Evolutionary conservation across 108 stramenopile genomes (phyloP), one percentile per base, ranked within the genome.

Genomic region (Skeletonema costatum): DNA sequence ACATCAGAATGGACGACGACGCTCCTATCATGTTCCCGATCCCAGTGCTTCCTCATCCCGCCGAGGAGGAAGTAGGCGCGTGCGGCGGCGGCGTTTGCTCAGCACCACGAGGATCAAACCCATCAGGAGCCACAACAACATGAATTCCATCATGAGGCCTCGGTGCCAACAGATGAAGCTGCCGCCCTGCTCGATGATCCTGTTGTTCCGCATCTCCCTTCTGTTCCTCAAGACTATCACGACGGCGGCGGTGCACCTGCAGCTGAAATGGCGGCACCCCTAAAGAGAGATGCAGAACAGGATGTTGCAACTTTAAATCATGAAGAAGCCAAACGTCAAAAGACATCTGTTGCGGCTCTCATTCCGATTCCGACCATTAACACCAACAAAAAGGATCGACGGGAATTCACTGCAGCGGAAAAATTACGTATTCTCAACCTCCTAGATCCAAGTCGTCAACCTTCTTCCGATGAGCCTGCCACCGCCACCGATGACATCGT

Each of bases 331-430:
- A 53, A 53, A 53, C 51, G 51, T 25, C 51, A 53, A 53, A 53
- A 53, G 51, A 62, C 61, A 1, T 33, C 19, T 17, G 12, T 35
- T 64, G 33, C 35, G 6, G 16, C 35, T 64, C 16, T 36, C 64
- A 10, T 64, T 25, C 25, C 25, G 25, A 25, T 25, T 25, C 25
- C 25, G 64, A 5, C 32, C 25, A 16, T 14, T 5, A 62, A 25
- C 17, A 17, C 62, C 44, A 63, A 29, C 32, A 46, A 44, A 25
- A 80, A 74, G 58, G 36, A 68, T 0, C 69, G 80, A 6, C 44
- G 35, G 14, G 80, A 80, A 60, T 80, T 80, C 64, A 80, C 80
- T 68, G 80, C 80, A 56, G n/a, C 30, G 17, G 69, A 80, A 74
- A 80, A 80, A 70, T 64, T 80, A 10, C 25, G 32, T 16, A 80